Percentiles rank a stretch among this genome's conserved stretches.
phyloP scores from a whole-genome alignment of 345 rosid species.

The Arabis alpina region DNA sequence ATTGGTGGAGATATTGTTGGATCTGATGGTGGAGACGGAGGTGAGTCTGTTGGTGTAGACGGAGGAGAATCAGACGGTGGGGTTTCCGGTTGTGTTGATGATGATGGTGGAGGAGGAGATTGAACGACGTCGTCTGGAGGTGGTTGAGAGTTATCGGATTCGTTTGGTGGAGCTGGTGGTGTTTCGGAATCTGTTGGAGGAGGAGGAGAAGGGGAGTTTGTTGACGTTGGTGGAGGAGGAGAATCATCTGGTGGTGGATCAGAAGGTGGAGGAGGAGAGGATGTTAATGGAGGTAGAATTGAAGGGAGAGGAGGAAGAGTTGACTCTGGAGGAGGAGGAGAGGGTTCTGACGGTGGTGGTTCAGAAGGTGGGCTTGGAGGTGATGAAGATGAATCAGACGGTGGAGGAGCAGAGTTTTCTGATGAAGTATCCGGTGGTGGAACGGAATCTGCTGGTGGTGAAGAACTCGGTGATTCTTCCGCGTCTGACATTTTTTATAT shows the following conservation, averaged over 20 bases:
- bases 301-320: slow-evolving; percentile 31
- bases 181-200: slow-evolving; percentile 29
- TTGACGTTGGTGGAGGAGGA: slow-evolving; percentile 43
- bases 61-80: slow-evolving; percentile 35
- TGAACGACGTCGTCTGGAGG: slow-evolving; percentile 11
- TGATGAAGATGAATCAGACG: slow-evolving; percentile 16
- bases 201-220: slow-evolving; percentile 40
- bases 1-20: slow-evolving; percentile 34
- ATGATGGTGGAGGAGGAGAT: slow-evolving; percentile 27
- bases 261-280: slow-evolving; percentile 18
- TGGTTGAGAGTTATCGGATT: slow-evolving; percentile 28
- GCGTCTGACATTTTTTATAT: slow-evolving; percentile 55
- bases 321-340: slow-evolving; percentile 42
- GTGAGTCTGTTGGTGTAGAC: slow-evolving; percentile 34
- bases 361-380: slow-evolving; percentile 10
- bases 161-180: slow-evolving; percentile 39
- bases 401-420: slow-evolving; percentile 26
- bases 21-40: slow-evolving; percentile 46
- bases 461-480: slow-evolving; percentile 48
- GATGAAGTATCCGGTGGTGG: slow-evolving; percentile 29
- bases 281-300: slow-evolving; percentile 20
- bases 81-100: slow-evolving; percentile 3
- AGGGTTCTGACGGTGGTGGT: slow-evolving; percentile 33
- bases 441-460: slow-evolving; percentile 36
- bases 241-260: slow-evolving; percentile 38